These are phyloP conservation scores for Apiospora koreana DNA, from an alignment of 2,329 filamentous ascomycete genomes.

Conservation along the genomic window DNA sequence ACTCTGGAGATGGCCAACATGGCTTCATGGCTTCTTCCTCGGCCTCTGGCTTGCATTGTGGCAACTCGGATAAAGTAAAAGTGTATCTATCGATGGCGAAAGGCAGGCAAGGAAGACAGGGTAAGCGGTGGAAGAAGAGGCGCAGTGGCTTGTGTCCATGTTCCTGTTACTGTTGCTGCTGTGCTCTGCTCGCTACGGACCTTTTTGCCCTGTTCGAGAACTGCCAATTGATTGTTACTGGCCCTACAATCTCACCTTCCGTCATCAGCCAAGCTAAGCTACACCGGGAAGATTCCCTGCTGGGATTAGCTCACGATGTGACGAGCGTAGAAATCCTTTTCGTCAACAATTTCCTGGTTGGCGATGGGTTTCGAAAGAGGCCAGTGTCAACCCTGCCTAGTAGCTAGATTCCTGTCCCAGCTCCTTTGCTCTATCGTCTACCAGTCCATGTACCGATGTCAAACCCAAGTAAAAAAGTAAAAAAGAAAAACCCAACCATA, in stretches of 20 bases:
- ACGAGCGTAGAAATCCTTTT: neutral
- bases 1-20: neutral
- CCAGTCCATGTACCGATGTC: too few species aligned
- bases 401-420: neutral
- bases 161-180: neutral
- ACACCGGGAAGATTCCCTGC: neutral
- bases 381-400: conserved; percentile 5
- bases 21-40: neutral
- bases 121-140: neutral
- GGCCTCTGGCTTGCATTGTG: neutral
- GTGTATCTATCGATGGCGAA: neutral
- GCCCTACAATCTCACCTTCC: neutral
- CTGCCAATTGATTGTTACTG: neutral
- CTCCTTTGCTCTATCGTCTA: too few species aligned
- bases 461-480: neutral
- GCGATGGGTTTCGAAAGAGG: neutral
- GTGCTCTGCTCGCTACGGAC: neutral
- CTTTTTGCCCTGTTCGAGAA: conserved; percentile 2
- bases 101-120: neutral
- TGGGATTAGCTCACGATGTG: neutral
- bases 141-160: neutral
- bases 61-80: neutral
- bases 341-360: neutral
- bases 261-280: conserved; percentile 1
- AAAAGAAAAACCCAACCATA: neutral